Conservation (phyloP, 495 filamentous ascomycete genomes). For the Hyaloscypha bicolor region DNA sequence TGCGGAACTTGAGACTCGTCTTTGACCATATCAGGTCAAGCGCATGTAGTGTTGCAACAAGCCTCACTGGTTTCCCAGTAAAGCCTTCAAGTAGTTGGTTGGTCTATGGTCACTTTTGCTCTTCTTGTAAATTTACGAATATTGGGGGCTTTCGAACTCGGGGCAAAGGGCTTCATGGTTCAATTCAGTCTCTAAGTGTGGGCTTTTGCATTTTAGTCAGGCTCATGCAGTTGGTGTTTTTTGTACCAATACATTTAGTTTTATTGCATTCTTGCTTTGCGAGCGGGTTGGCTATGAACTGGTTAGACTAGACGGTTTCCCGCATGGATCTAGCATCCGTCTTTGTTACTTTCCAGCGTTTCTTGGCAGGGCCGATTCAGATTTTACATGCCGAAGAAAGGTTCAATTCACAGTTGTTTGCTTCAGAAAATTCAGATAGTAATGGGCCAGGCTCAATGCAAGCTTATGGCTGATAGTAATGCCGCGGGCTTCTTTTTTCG, state of each 20-base stretch:
- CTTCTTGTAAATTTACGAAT: slow-evolving; percentile 10
- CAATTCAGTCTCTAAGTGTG: not conserved
- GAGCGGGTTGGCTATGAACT: slow-evolving; percentile 11
- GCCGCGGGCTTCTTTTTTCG: slow-evolving; percentile 25
- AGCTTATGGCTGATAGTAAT: slow-evolving; percentile 32
- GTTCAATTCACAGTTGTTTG: slow-evolving; percentile 12
- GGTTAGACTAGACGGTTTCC: slow-evolving; percentile 16
- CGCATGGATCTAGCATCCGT: slow-evolving; percentile 6
- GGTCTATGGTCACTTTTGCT: slow-evolving; percentile 10
- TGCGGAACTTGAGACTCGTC: not conserved
- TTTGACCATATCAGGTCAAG: not conserved
- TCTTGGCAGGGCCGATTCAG: not conserved
- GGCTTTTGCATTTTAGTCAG: slow-evolving; percentile 13
- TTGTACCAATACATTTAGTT: slow-evolving; percentile 19
- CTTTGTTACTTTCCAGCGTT: not conserved
- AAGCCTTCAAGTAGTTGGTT: slow-evolving; percentile 35
- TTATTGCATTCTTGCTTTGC: slow-evolving; percentile 22
- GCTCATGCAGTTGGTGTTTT: slow-evolving; percentile 11
- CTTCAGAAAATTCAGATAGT: slow-evolving; percentile 24
- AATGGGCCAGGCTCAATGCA: slow-evolving; percentile 26
- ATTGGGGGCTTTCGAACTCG: slow-evolving; percentile 3
- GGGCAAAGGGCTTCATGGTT: slow-evolving; percentile 13
- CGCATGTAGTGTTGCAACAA: slow-evolving; percentile 24
- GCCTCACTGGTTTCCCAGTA: not conserved
- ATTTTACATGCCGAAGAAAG: slow-evolving; percentile 9